These are phyloP conservation scores for Leccinum uliginosum DNA, from an alignment of 768 basidiomycete species.

Conservation along the genomic window DNA sequence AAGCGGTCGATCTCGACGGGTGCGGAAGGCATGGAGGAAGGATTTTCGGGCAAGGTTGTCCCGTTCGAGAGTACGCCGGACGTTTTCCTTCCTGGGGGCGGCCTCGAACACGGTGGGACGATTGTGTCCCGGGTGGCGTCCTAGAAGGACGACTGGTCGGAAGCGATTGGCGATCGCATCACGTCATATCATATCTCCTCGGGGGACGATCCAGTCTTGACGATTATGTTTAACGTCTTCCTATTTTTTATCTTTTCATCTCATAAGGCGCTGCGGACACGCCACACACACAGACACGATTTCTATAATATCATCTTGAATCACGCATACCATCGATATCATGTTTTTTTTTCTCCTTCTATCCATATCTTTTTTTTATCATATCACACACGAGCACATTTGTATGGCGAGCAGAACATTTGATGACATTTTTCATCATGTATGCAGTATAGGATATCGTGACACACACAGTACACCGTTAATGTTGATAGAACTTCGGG, in stretches of 20 bases:
- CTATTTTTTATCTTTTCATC: neutral
- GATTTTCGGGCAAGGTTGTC: slow-evolving; percentile 25
- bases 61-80: slow-evolving; percentile 35
- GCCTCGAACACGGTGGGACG: slow-evolving; percentile 32
- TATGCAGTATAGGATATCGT: neutral
- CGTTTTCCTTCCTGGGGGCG: slow-evolving; percentile 25
- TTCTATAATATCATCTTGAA: slow-evolving; percentile 6
- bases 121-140: slow-evolving; percentile 34
- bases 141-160: slow-evolving; percentile 7
- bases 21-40: slow-evolving; percentile 17
- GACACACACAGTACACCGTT: neutral
- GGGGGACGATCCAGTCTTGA: neutral
- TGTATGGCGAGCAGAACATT: slow-evolving; percentile 10
- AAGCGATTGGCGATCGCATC: neutral
- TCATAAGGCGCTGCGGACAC: slow-evolving; percentile 11
- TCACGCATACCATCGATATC: neutral
- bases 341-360: neutral
- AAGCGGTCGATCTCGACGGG: slow-evolving; percentile 8
- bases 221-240: neutral
- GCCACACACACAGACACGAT: slow-evolving; percentile 6
- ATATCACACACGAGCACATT: neutral
- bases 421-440: slow-evolving; percentile 3
- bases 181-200: neutral
- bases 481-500: neutral
- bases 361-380: neutral